Percentiles rank a stretch among this genome's conserved stretches.
phyloP scores from a whole-genome alignment of 2,329 filamentous ascomycete genomes.

The Fusarium globosum region DNA sequence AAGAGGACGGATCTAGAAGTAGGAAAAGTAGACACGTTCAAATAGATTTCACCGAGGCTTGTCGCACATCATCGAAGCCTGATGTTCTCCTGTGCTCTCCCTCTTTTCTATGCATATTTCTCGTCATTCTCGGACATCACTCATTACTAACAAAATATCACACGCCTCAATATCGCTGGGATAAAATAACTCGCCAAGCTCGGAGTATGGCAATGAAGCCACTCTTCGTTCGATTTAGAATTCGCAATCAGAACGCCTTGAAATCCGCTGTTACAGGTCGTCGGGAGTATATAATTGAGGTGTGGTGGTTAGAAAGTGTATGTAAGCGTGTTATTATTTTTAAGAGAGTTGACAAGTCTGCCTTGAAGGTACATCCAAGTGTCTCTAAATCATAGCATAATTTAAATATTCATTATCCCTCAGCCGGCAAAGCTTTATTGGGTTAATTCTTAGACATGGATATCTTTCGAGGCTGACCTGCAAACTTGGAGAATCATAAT shows the following conservation, averaged over 20 bases:
- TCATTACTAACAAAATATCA: no score
- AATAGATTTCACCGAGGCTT: background rate
- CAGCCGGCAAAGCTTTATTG: no score
- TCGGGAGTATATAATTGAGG: constrained; percentile 39
- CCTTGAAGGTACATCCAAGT: no score
- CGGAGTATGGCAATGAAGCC: background rate
- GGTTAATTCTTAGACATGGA: no score
- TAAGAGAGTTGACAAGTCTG: no score
- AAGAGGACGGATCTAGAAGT: constrained; percentile 48
- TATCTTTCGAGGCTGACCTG: no score
- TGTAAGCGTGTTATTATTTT: background rate
- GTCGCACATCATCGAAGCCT: no score
- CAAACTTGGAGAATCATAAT: no score
- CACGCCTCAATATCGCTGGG: no score
- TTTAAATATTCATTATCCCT: no score
- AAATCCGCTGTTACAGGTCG: constrained; percentile 30
- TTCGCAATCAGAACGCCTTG: constrained; percentile 28
- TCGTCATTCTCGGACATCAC: background rate
- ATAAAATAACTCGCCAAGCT: background rate
- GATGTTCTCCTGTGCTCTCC: background rate
- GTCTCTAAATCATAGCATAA: no score
- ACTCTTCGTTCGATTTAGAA: background rate
- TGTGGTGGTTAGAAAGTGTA: constrained; percentile 9
- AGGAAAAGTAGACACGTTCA: rapidly evolving
- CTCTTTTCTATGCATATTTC: background rate